Base-by-base conservation (phyloP, 495 filamentous ascomycete genomes). In the Daldinia childiae region DNA sequence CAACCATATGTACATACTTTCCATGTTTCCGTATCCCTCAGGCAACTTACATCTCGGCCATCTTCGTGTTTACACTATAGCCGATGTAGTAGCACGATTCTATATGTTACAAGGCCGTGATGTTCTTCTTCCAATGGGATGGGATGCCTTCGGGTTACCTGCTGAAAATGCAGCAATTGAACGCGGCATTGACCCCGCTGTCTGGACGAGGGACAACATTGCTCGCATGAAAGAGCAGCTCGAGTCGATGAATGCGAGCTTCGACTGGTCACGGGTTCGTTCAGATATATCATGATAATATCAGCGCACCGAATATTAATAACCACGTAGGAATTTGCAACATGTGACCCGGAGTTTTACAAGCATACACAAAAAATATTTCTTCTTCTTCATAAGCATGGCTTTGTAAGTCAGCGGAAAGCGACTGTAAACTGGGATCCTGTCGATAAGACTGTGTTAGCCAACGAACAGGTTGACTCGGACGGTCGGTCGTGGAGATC, bases 141-240 rank as follows among this genome's bases (percentile, higher is more conserved):
- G 93, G 93, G 93, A 97, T 84, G 93, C 92, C 19, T 96, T 97
- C 77, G 93, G 93, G 3, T 82, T 97, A 45, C 93, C 93, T 8
- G 93, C 93, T 38, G 93, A 97, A 81, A 97, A 97, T 81, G 93
- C 93, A 17, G 93, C 93, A n/a, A 94, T 97, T 66, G 92, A 96
- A 80, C 82, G 90, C 58, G 91, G 92, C 38, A 83, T 95, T 66
- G 86, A 93, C 78, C 92, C 93, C 6, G 90, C 87, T 12, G 82
- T 80, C 0, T 97, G 93, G 93, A 97, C 93, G 19, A 84, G 83
- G 73, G 76, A 84, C 54, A 97, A 97, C 77, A 96, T 97, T 58
- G 79, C 81, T 11, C 87, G 82, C 65, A 97, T 97, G 93, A 95
- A 94, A 83, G 84, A 87, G 75, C 93, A 96, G 81, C 78, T 97